These are phyloP conservation scores for Otatea glauca DNA, from an alignment of 176 grass and related monocot genomes.

Conservation along the genomic window DNA sequence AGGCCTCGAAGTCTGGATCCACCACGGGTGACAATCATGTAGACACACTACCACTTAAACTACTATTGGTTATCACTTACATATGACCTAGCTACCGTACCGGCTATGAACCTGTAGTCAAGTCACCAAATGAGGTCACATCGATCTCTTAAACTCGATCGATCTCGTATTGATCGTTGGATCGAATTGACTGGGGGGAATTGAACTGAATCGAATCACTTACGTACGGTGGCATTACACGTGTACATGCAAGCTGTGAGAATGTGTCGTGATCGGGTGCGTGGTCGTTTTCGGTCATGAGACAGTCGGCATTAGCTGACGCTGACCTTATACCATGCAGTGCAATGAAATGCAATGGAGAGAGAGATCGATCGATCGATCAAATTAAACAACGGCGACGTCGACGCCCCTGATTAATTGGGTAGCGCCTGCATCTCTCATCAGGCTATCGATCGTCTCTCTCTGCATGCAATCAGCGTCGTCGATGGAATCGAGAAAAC, in stretches of 20 bases:
- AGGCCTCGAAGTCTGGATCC: too few species aligned
- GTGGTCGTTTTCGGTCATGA: conserved; percentile 28
- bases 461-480: conserved; percentile 12
- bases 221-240: not conserved
- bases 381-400: not conserved
- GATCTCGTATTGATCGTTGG: too few species aligned
- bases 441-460: not conserved
- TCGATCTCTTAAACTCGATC: too few species aligned
- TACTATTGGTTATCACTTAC: too few species aligned
- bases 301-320: conserved; percentile 16
- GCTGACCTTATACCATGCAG: conserved; percentile 34
- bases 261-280: conserved; percentile 12
- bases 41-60: too few species aligned
- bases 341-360: not conserved
- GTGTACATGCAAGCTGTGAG: not conserved
- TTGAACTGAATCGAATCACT: too few species aligned
- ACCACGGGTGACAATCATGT: too few species aligned
- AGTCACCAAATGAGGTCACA: too few species aligned
- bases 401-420: not conserved
- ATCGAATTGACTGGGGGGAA: not conserved
- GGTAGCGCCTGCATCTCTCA: not conserved
- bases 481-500: conserved; percentile 51
- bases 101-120: too few species aligned
- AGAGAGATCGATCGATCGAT: not conserved
- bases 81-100: too few species aligned